A percentile compares a stretch with the other conserved stretches of the same genome.
These are phyloP conservation scores for Hypoxylon sp. DNA, from an alignment of 2,329 filamentous ascomycete species.

Conservation along the genomic window DNA sequence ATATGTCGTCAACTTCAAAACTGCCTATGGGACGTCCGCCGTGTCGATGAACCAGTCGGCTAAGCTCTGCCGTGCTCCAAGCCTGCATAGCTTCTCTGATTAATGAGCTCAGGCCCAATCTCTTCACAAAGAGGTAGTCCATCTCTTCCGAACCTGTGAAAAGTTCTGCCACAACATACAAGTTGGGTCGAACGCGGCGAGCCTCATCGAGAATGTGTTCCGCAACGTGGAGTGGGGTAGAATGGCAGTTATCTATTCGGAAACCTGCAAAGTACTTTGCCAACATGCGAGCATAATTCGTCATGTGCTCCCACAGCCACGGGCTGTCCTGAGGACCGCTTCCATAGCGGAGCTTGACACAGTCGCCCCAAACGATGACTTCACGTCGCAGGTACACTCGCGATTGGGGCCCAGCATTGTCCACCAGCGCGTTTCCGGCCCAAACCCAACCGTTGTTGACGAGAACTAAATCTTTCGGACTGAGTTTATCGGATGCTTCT, in stretches of 20 bases:
- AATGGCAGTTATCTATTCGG: conserved; percentile 98
- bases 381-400: conserved; percentile 95
- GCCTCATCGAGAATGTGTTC: conserved; percentile 96
- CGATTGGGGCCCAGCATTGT: conserved; percentile 92
- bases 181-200: conserved; percentile 85
- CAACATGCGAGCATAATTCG: conserved; percentile 89
- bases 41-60: conserved; percentile 91
- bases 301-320: conserved; percentile 97
- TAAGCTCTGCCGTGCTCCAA: conserved; percentile 94
- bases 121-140: conserved; percentile 96
- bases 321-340: conserved; percentile 85
- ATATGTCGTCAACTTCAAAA: conserved; percentile 92
- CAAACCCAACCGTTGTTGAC: conserved; percentile 99
- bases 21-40: conserved; percentile 95
- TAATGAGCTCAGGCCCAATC: conserved; percentile 89
- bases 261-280: conserved; percentile 96
- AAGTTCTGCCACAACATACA: conserved; percentile 94
- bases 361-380: conserved; percentile 98
- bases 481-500: conserved; percentile 81
- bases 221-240: conserved; percentile 92
- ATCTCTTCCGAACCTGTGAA: conserved; percentile 97
- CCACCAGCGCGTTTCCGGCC: conserved; percentile 93
- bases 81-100: conserved; percentile 99
- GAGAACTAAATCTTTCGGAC: conserved; percentile 81
- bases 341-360: conserved; percentile 96